These are phyloP conservation scores for Erysimum cheiranthoides DNA, from an alignment of 345 rosid genomes.

Conservation along the genomic window DNA sequence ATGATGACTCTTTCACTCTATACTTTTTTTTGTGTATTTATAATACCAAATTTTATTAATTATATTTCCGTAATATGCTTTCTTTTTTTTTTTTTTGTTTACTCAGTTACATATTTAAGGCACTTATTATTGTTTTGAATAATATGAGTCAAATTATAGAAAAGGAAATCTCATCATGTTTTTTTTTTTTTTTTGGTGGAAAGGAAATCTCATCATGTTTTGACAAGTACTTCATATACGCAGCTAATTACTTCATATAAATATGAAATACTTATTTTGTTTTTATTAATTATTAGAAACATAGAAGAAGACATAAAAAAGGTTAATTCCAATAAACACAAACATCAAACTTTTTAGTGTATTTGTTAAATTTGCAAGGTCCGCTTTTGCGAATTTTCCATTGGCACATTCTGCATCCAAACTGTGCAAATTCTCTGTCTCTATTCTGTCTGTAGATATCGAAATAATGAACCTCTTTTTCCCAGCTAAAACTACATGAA, in stretches of 20 bases:
- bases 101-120: background rate
- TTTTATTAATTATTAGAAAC: background rate
- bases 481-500: constrained; percentile 18
- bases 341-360: constrained; percentile 20
- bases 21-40: background rate
- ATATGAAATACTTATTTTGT: no score
- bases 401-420: constrained; percentile 14
- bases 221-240: no score
- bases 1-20: background rate
- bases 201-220: background rate
- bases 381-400: background rate
- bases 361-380: constrained; percentile 24
- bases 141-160: background rate
- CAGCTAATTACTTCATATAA: no score
- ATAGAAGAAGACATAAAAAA: background rate
- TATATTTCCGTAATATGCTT: background rate
- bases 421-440: background rate
- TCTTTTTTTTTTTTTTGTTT: background rate
- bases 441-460: constrained; percentile 9
- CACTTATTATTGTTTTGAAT: background rate
- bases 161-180: background rate
- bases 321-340: constrained; percentile 15
- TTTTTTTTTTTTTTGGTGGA: no score
- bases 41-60: background rate
- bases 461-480: constrained; percentile 16